Conservation (phyloP, 139 green algal genomes). For the Coccomyxa sp. region DNA sequence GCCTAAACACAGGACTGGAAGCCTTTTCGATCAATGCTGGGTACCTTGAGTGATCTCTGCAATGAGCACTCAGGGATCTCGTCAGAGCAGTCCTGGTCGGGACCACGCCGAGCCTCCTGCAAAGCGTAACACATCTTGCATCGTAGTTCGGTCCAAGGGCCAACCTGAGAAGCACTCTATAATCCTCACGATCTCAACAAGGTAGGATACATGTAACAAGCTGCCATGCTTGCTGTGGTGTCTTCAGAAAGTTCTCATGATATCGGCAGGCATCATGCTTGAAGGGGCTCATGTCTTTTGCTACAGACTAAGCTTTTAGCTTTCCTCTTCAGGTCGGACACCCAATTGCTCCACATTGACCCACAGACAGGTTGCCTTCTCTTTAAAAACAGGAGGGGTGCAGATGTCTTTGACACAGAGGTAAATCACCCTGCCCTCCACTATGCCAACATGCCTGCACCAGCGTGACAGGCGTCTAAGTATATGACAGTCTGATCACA, state of each 20-base stretch:
- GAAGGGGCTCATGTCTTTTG: neutral
- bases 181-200: constrained; percentile 26
- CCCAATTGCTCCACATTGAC: constrained; percentile 38
- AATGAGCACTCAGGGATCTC: too few species aligned
- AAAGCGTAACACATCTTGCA: constrained; percentile 19
- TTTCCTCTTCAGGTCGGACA: constrained; percentile 8
- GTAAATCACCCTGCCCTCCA: constrained; percentile 11
- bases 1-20: too few species aligned
- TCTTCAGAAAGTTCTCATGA: too few species aligned
- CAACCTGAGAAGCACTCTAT: constrained; percentile 20
- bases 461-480: too few species aligned
- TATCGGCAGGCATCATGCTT: neutral
- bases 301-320: too few species aligned
- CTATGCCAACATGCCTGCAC: neutral
- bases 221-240: neutral
- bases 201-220: constrained; percentile 9
- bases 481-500: too few species aligned
- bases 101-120: neutral
- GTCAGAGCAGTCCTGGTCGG: neutral
- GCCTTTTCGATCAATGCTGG: too few species aligned
- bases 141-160: constrained; percentile 11
- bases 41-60: too few species aligned
- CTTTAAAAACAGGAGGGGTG: constrained; percentile 23
- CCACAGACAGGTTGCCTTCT: constrained; percentile 24
- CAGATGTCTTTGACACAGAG: constrained; percentile 50